phyloP scores from a whole-genome alignment of 306 rosid species.

The Medicago ruthenica region DNA sequence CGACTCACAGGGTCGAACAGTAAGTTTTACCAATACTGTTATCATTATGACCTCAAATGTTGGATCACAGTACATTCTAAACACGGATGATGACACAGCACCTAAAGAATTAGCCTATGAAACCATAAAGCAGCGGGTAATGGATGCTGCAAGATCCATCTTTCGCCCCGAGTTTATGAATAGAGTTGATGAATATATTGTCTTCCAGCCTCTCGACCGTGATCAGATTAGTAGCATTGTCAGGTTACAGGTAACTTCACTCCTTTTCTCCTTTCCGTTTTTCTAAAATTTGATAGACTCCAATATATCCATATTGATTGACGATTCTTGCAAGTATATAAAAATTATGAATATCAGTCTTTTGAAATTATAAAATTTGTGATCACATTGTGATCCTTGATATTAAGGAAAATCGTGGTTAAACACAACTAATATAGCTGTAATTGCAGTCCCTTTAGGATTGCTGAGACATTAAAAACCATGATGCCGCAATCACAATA shows the following conservation, averaged over 20 bases:
- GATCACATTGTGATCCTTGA: background rate
- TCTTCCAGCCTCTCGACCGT: conserved; percentile 92
- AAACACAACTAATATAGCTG: background rate
- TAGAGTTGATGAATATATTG: conserved; percentile 92
- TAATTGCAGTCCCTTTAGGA: background rate
- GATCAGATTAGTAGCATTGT: conserved; percentile 84
- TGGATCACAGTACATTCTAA: conserved; percentile 94
- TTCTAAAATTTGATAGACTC: background rate
- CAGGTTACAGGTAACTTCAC: conserved; percentile 72
- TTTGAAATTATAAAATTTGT: background rate
- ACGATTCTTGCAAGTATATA: background rate
- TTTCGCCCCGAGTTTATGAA: conserved; percentile 98
- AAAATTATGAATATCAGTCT: background rate
- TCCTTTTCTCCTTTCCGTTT: background rate
- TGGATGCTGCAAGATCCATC: conserved; percentile 92
- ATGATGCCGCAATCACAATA: background rate
- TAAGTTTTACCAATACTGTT: conserved; percentile 91
- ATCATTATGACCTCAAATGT: conserved; percentile 98
- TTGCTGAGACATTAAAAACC: background rate
- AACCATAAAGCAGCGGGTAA: conserved; percentile 81
- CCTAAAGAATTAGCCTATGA: conserved; percentile 64
- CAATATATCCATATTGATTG: background rate
- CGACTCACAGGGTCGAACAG: conserved; percentile 94
- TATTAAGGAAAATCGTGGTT: background rate
- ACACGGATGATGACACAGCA: conserved; percentile 47